Percentiles rank a stretch among this genome's conserved stretches.
Conservation (phyloP, 2,329 filamentous ascomycete genomes). For the Metarhizium robertsii region DNA sequence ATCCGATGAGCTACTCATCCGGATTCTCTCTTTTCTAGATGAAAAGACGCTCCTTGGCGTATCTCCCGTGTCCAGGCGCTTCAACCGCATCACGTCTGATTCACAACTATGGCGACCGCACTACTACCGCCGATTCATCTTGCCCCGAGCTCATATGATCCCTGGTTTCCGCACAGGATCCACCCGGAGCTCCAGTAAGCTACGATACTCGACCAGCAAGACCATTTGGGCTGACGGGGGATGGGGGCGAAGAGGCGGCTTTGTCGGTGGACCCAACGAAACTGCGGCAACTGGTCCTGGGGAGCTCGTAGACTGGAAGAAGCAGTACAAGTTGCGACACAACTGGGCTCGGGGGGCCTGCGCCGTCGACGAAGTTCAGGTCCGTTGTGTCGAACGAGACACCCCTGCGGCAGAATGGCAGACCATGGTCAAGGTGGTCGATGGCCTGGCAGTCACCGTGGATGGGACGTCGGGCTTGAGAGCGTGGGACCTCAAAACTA, state of each 20-base stretch:
- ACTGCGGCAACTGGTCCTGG: constrained; percentile 18
- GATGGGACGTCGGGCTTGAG: constrained; percentile 62
- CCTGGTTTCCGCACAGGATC: constrained; percentile 48
- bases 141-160: constrained; percentile 67
- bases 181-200: constrained; percentile 18
- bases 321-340: constrained; percentile 76
- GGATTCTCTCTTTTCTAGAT: constrained; percentile 70
- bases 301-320: constrained; percentile 66
- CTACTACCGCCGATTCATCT: constrained; percentile 82
- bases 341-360: constrained; percentile 86
- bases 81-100: constrained; percentile 65
- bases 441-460: constrained; percentile 69
- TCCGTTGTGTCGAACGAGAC: constrained; percentile 30
- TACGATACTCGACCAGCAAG: constrained; percentile 35
- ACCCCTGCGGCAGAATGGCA: constrained; percentile 22
- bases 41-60: constrained; percentile 56
- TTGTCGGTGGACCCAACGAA: constrained; percentile 38
- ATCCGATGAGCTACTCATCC: constrained; percentile 80
- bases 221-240: constrained; percentile 34
- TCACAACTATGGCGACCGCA: constrained; percentile 84
- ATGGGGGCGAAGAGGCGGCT: constrained; percentile 30
- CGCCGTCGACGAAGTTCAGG: constrained; percentile 66
- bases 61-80: constrained; percentile 62
- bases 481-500: constrained; percentile 66
- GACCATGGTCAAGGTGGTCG: constrained; percentile 70